Conservation (phyloP, 169 alveolate species). For the Blepharisma undulans region DNA sequence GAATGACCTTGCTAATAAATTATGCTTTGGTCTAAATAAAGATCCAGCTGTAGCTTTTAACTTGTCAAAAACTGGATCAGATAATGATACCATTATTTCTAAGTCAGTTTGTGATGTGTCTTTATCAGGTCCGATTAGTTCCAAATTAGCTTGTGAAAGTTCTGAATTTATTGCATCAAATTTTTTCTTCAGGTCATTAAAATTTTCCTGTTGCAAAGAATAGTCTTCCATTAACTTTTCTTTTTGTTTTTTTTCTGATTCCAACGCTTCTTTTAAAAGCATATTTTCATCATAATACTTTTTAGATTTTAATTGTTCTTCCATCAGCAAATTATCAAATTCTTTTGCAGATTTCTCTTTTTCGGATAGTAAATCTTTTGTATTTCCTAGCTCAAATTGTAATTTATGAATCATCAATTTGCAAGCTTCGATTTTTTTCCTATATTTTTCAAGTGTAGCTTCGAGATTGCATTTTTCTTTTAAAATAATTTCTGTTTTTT, state of each 20-base stretch:
- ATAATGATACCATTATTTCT: conserved; percentile 22
- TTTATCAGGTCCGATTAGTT: conserved; percentile 21
- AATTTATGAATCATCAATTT: not conserved
- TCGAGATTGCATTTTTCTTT: not conserved
- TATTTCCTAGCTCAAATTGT: conserved; percentile 9
- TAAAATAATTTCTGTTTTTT: not conserved
- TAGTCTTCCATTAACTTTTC: conserved; percentile 35
- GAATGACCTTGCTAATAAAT: not conserved
- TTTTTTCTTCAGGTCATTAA: not conserved
- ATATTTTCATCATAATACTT: conserved; percentile 26
- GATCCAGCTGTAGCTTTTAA: not conserved
- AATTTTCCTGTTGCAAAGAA: conserved; percentile 16
- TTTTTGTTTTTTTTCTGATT: conserved; percentile 33
- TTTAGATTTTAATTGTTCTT: conserved; percentile 20
- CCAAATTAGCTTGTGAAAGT: conserved; percentile 7
- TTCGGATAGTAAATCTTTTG: conserved; percentile 3
- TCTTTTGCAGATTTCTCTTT: conserved; percentile 15
- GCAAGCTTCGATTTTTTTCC: conserved; percentile 9
- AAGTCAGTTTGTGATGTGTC: conserved; percentile 37
- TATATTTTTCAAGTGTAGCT: not conserved
- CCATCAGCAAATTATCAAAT: not conserved
- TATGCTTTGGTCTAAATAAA: not conserved
- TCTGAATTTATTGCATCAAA: conserved; percentile 36
- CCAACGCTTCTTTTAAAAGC: conserved; percentile 21
- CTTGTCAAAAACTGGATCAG: conserved; percentile 12